Conservation (phyloP, 164 flowering plant genomes). For the Tetracentron sinense region DNA sequence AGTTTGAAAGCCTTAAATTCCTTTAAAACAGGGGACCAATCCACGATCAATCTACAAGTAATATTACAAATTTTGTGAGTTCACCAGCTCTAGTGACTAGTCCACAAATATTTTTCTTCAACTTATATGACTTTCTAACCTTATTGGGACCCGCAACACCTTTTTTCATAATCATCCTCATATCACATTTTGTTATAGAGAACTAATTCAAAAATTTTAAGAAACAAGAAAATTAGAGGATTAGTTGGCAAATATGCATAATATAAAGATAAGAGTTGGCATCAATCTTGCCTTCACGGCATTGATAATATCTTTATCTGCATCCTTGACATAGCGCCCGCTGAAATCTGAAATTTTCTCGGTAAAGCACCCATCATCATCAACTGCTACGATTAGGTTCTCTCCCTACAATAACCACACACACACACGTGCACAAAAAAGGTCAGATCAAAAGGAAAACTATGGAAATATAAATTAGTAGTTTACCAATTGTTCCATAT, state of each 20-base stretch:
- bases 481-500: not conserved
- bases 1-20: not conserved
- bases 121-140: not conserved
- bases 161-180: too few relatives aligned
- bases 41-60: not conserved
- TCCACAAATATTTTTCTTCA: not conserved
- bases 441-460: not conserved
- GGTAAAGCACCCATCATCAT: constrained; percentile 92
- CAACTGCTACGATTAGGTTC: constrained; percentile 78
- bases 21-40: not conserved
- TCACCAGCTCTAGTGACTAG: not conserved
- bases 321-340: constrained; percentile 88
- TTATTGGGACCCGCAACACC: too few relatives aligned
- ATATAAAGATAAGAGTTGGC: not conserved
- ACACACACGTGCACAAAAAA: too few relatives aligned
- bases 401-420: constrained; percentile 59
- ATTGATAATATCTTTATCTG: constrained; percentile 77
- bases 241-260: not conserved
- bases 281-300: constrained; percentile 52
- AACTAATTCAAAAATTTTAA: too few relatives aligned
- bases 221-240: too few relatives aligned
- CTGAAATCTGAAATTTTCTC: constrained; percentile 63
- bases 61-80: not conserved
- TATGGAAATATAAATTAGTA: not conserved
- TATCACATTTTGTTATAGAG: too few relatives aligned